Evolutionary conservation across 23 red algal genomes (phyloP), one percentile per base, ranked within the genome.

Genomic region (Gracilaria gracilis): DNA sequence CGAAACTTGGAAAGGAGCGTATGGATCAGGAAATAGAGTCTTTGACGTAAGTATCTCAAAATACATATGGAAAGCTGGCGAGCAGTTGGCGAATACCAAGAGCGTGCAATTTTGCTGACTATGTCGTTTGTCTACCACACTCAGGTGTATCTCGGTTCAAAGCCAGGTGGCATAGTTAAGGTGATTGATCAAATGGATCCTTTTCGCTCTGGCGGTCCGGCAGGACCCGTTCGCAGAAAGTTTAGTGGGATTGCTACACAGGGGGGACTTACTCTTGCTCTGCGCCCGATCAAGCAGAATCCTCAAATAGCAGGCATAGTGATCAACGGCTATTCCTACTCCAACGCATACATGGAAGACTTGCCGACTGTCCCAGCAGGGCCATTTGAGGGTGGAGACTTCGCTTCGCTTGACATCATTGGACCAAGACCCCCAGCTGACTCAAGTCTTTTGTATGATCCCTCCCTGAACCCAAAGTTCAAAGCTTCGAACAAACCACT

Each of bases 1-100:
- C 46, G 91, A 94, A 72, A 94, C 91, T 15, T 94, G 91, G 91
- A 87, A 94, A 15, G 91, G 91, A 17, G 91, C 91, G 14, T 94
- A 69, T 55, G 51, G 54, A 34, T 50, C 82, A 16, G 91, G 91
- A 77, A 86, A 86, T 36, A 71, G 91, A 20, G 83, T 94, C 11
- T 94, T 94, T 87, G 91, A 94, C 57, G 91, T 89, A 89, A 44
- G 86, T 89, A 61, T 7, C 11, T 11, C 39, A 47, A 14, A 46
- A 46, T 46, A 11, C 4, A 36, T 44, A 3, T 1, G 15, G 6
- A 12, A 47, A 75, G 11, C 69, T 21, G 16, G 8, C 31, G 4
- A 75, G 13, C 23, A 21, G 2, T 6, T 32, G 0, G 61, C 9
- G 2, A 9, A 21, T 65, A 13, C 9, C 27, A 4, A 24, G 16